Base-by-base conservation (phyloP, 106 monocot species). In the Allium cepa region DNA sequence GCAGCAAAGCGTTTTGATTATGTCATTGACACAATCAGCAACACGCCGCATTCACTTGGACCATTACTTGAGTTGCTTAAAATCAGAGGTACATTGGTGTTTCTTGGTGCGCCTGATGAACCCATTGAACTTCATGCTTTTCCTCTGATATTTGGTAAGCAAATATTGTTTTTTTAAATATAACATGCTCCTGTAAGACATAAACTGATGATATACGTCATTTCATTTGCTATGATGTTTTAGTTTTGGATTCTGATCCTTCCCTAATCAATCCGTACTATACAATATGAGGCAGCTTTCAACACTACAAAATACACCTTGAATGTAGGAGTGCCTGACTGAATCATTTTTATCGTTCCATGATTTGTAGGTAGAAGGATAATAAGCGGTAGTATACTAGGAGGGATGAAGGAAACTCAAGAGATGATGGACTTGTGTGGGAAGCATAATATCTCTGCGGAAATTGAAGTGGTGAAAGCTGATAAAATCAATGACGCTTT, bases 371-470 rank as follows among this genome's bases (percentile, higher is more conserved):
- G 63, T 47, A 63, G 47, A 18, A 63, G 64, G 15, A 49, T 17
- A 17, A 49, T 64, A 64, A n/a, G 48, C 8, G 49, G 94, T 82
- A 90, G 90, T 71, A 71, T 90, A 53, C 83, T 73, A 0, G 94
- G 90, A 6, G 87, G 94, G 13, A 94, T 90, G 53, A 85, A 75
- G 75, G 94, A 94, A 82, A 94, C 90, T 4, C 94, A 94, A 47
- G 94, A 94, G 78, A 94, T 90, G 94, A 63, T 94, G 80, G 83
- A 90, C 47, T 1, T 94, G 15, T 87, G 87, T 45, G 94, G 82
- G 60, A 77, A 83, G 72, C 85, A 87, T 67, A 85, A 79, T 79
- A 85, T 94, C 64, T 85, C 85, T 27, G 79, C 80, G 50, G 87
- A 94, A 49, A 69, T 90, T 46, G 94, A 90, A 71, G 55, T 82